phyloP scores from a whole-genome alignment of 2,329 filamentous ascomycete species.

The Cladorrhinum sp. region DNA sequence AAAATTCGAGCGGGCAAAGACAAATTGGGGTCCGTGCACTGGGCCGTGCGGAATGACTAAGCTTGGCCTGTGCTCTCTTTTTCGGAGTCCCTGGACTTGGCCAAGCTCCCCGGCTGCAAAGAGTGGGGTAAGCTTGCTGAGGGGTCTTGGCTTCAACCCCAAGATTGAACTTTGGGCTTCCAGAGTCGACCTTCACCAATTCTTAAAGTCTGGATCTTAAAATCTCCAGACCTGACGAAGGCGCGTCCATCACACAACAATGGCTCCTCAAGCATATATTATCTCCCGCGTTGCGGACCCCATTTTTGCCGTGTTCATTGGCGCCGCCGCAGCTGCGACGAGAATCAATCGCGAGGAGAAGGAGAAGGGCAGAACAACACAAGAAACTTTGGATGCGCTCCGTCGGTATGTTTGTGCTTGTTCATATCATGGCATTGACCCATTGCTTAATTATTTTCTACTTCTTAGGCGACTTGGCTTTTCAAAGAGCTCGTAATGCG shows the following conservation, averaged over 20 bases:
- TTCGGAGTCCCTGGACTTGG: constrained; percentile 1
- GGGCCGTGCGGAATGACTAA: constrained; percentile 27
- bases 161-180: background rate
- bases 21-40: constrained; percentile 7
- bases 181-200: background rate
- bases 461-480: constrained; percentile 21
- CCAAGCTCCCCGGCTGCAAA: constrained; percentile 8
- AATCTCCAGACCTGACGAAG: background rate
- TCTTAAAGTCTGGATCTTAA: background rate
- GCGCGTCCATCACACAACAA: constrained; percentile 32
- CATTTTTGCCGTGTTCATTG: constrained; percentile 56
- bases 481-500: constrained; percentile 16
- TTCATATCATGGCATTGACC: constrained; percentile 6
- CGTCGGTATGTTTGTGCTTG: constrained; percentile 40
- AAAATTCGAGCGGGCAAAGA: constrained; percentile 30
- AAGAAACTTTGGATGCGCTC: constrained; percentile 47
- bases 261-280: constrained; percentile 57
- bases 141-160: background rate
- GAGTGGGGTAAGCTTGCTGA: constrained; percentile 1
- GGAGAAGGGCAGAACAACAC: constrained; percentile 52
- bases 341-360: constrained; percentile 60
- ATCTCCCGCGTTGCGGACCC: constrained; percentile 58
- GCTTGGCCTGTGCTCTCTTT: constrained; percentile 20
- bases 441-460: background rate
- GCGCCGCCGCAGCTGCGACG: constrained; percentile 51